Percentiles rank a stretch among this genome's conserved stretches.
phyloP scores from a whole-genome alignment of 2,329 filamentous ascomycete genomes.

The Taxawa tesnikishii region DNA sequence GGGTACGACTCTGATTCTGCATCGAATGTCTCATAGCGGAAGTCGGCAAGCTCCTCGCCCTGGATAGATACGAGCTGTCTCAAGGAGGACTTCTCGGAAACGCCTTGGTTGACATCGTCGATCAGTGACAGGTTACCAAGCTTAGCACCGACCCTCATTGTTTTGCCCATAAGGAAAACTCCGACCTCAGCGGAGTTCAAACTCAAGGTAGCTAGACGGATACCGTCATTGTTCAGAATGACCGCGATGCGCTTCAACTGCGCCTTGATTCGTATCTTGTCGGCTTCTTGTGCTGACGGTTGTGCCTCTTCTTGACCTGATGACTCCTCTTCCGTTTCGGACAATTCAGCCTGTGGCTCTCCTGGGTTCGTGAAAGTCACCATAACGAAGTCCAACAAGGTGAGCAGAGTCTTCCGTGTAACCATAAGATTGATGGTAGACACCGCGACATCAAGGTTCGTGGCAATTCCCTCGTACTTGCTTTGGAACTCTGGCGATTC shows the following conservation, averaged over 20 bases:
- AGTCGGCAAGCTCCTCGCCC: slow-evolving; percentile 89
- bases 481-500: slow-evolving; percentile 88
- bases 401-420: slow-evolving; percentile 83
- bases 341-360: slow-evolving; percentile 16
- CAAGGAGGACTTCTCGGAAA: slow-evolving; percentile 66
- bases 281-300: slow-evolving; percentile 34
- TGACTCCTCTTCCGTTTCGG: slow-evolving; percentile 21
- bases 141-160: slow-evolving; percentile 76
- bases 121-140: slow-evolving; percentile 80
- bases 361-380: slow-evolving; percentile 60
- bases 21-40: slow-evolving; percentile 95
- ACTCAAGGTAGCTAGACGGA: slow-evolving; percentile 81
- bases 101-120: slow-evolving; percentile 88
- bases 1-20: slow-evolving; percentile 64
- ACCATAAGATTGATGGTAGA: slow-evolving; percentile 96
- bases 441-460: slow-evolving; percentile 78
- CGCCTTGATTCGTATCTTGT: slow-evolving; percentile 86
- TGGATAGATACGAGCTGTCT: slow-evolving; percentile 88
- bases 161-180: slow-evolving; percentile 73
- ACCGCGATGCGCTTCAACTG: slow-evolving; percentile 87
- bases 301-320: slow-evolving; percentile 22
- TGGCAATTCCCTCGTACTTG: slow-evolving; percentile 85
- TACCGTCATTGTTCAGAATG: slow-evolving; percentile 95
- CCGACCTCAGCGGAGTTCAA: slow-evolving; percentile 87
- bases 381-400: slow-evolving; percentile 84